Conservation (phyloP, 2,329 filamentous ascomycete species). For the Cyclaneusma minus region DNA sequence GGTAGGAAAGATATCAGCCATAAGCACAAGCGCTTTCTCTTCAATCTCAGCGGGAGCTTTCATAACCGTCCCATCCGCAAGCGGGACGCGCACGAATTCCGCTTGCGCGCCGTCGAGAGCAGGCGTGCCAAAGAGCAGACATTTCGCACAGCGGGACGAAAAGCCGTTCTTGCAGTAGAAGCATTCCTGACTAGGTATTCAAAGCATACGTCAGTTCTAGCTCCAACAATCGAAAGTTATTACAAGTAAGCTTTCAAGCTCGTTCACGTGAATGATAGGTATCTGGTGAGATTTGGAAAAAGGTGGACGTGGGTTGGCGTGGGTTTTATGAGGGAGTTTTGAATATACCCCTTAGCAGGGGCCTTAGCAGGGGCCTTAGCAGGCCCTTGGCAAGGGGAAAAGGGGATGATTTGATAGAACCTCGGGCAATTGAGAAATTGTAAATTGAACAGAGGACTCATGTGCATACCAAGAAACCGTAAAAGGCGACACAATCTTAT, state of each 20-base stretch:
- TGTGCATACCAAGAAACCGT: constrained; percentile 56
- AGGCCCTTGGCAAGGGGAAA: too few relatives aligned
- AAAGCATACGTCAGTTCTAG: background rate
- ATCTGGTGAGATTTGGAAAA: too few relatives aligned
- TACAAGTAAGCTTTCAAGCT: background rate
- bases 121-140: constrained; percentile 53
- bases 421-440: constrained; percentile 1
- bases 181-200: constrained; percentile 41
- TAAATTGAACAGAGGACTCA: background rate
- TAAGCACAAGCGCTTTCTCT: constrained; percentile 63
- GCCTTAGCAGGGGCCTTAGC: too few relatives aligned
- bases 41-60: constrained; percentile 57
- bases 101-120: constrained; percentile 65
- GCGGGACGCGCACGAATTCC: constrained; percentile 66
- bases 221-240: background rate
- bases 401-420: too few relatives aligned
- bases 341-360: too few relatives aligned
- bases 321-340: too few relatives aligned
- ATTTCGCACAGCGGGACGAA: constrained; percentile 62
- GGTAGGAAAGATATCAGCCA: constrained; percentile 87
- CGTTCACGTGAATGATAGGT: background rate
- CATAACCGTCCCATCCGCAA: constrained; percentile 68
- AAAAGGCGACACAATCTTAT: constrained; percentile 71
- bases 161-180: constrained; percentile 72
- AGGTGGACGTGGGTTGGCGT: too few relatives aligned